Base-by-base conservation (phyloP, 495 filamentous ascomycete genomes). In the Apiosordaria backusii region DNA sequence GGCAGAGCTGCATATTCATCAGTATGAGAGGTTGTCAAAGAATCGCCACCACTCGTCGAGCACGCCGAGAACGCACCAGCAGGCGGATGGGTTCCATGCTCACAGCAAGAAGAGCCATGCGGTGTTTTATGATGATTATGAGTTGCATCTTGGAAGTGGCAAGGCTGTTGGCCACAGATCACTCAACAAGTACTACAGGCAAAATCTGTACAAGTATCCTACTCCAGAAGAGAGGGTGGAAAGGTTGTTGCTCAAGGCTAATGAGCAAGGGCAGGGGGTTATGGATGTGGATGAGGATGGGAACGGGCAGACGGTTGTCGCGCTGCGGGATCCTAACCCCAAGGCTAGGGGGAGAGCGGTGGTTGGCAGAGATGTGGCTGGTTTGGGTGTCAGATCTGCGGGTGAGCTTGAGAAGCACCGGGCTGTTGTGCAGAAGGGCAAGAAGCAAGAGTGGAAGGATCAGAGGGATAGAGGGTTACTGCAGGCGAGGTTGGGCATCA, bases 71-170 rank as follows among this genome's bases (percentile, higher is more conserved):
- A 82, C 84, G 18, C 90, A 92, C 70, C 87, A 83, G 54, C 86
- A 85, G 67, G 82, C 77, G 57, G 90, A 92, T 68, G 90, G 90
- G 27, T 92, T 80, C 74, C 91, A 93, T 71, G 88, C 86, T 3
- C 89, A 90, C 73, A 85, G 87, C 67, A 85, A 85, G 64, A 82
- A 82, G 50, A 77, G 79, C 23, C 84, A 86, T 61, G 89, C 92
- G 4, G 88, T 91, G 55, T 97, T 92, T 76, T 87, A 94, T 70
- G 89, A 92, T 65, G 95, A 98, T 25, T 92, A 90, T 72, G 96
- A 98, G 77, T 84, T 99, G 19, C 92, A 98, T 74, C 86, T 99
- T n/a, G 94, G 94, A 3, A 90, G 89, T 19, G 95, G 95, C 35
- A 86, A 89, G 64, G 89, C 89, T n/a, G 93, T 92, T 45, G 95